Conservation (phyloP, 163 green algal species). For the Coccomyxa subellipsoidea region DNA sequence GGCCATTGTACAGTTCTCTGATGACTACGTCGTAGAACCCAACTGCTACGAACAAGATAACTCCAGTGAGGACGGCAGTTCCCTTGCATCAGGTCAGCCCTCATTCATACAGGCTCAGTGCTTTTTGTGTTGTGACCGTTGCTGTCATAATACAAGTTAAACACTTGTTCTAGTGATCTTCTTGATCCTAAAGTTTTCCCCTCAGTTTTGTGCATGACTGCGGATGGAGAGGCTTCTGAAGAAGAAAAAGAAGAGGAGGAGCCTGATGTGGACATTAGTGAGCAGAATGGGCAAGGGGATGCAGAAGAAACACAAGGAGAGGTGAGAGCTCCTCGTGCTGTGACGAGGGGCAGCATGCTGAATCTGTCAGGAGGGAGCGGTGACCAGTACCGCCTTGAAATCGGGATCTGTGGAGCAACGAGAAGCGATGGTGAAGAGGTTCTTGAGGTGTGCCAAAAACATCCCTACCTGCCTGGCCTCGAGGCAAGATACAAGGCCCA, state of each 20-base stretch:
- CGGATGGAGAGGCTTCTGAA: not conserved
- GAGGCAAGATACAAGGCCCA: not conserved
- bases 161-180: not conserved
- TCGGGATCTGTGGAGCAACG: conserved; percentile 62
- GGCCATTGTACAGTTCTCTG: conserved; percentile 55
- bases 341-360: conserved; percentile 1
- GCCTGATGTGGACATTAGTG: too few relatives aligned
- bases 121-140: too few relatives aligned
- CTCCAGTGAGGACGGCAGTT: conserved; percentile 11
- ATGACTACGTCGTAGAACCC: conserved; percentile 44
- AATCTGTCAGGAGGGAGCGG: not conserved
- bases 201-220: not conserved
- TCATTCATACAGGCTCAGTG: too few relatives aligned
- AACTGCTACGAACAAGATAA: conserved; percentile 8
- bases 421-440: conserved; percentile 31
- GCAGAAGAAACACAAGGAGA: not conserved
- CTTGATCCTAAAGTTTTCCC: not conserved
- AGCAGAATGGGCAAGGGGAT: not conserved
- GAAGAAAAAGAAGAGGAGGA: not conserved
- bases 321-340: not conserved
- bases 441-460: conserved; percentile 25
- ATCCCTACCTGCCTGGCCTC: too few relatives aligned
- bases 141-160: not conserved
- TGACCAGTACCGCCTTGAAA: conserved; percentile 59
- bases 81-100: not conserved